Evolutionary conservation across 139 green algal species (phyloP).

Genomic region (Auxenochlorella pyrenoidosa): DNA sequence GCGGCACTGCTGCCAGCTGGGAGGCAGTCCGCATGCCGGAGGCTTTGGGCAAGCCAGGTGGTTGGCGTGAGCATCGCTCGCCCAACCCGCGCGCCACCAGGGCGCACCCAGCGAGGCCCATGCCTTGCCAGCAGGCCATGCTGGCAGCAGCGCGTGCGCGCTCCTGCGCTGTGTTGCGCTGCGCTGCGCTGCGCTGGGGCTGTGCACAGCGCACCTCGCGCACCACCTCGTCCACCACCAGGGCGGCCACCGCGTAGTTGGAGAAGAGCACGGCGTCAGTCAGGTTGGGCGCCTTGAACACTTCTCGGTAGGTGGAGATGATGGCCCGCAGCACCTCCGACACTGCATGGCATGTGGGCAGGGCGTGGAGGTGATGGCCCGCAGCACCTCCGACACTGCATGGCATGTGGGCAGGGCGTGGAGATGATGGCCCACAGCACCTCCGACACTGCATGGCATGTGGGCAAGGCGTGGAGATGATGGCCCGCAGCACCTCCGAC

Average conservation of each 20-base stretch:
- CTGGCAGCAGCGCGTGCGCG: no score
- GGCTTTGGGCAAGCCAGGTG: no score
- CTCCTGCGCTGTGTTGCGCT: no score
- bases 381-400: conserved; percentile 22
- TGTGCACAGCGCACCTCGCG: conserved; percentile 51
- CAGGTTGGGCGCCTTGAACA: conserved; percentile 40
- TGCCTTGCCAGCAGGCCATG: no score
- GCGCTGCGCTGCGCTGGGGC: no score
- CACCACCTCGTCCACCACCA: conserved; percentile 45
- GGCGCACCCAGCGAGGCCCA: no score
- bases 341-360: conserved; percentile 3
- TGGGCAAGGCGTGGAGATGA: no score
- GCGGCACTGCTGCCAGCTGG: no score
- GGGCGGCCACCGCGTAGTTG: conserved; percentile 27
- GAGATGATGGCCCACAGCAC: no score
- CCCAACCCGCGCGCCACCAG: no score
- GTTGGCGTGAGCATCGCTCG: no score
- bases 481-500: conserved; percentile 60
- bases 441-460: conserved; percentile 59
- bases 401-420: conserved; percentile 27
- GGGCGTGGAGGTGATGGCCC: conserved; percentile 44
- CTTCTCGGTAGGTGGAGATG: conserved; percentile 60
- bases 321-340: conserved; percentile 37
- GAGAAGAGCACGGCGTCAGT: conserved; percentile 42
- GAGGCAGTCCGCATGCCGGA: no score